These are phyloP conservation scores for Lodderomyces pseudojiufengensis DNA, from an alignment of 1,139 yeast species.

Conservation along the genomic window DNA sequence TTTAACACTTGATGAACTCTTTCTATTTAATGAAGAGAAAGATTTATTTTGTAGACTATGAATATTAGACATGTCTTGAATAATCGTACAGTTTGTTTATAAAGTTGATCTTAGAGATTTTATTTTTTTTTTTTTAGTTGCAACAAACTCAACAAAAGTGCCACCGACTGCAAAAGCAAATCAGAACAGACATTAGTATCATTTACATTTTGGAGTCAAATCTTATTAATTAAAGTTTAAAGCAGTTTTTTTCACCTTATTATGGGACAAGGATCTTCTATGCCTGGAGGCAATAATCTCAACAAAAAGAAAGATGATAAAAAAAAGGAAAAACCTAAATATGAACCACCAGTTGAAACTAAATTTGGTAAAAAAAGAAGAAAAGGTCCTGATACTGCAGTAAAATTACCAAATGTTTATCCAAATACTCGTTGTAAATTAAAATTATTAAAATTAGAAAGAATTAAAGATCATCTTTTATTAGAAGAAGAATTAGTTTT, in stretches of 20 bases:
- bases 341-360: slow-evolving; percentile 97
- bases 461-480: slow-evolving; percentile 92
- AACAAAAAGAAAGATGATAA: slow-evolving; percentile 73
- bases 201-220: no score
- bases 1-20: slow-evolving; percentile 3
- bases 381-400: slow-evolving; percentile 87
- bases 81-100: no score
- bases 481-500: slow-evolving; percentile 96
- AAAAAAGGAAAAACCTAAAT: slow-evolving; percentile 85
- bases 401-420: slow-evolving; percentile 81
- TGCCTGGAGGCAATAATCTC: slow-evolving; percentile 54
- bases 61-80: not conserved
- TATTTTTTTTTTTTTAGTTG: no score
- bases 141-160: no score
- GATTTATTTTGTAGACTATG: slow-evolving; percentile 6
- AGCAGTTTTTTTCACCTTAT: no score
- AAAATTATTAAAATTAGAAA: slow-evolving; percentile 84
- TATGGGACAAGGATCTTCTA: slow-evolving; percentile 78
- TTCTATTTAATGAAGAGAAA: slow-evolving; percentile 7
- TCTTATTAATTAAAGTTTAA: no score
- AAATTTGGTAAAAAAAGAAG: slow-evolving; percentile 87
- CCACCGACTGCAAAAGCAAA: no score
- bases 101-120: no score
- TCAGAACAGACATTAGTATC: no score
- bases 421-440: slow-evolving; percentile 94